Conservation (phyloP, 139 green algal genomes). For the Chlamydomonas asymmetrica region DNA sequence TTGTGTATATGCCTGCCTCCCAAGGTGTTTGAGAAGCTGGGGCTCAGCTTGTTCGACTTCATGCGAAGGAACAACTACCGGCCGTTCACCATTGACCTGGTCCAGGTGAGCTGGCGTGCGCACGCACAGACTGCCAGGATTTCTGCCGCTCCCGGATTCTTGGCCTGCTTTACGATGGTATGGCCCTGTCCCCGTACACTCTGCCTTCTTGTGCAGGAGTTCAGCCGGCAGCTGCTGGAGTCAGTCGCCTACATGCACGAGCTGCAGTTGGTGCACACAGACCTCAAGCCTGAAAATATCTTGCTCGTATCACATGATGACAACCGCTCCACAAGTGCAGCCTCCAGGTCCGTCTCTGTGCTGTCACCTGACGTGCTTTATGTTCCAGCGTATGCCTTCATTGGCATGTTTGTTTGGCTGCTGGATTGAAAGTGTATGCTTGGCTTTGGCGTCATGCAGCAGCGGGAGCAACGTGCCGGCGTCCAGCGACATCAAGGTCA, state of each 20-base stretch:
- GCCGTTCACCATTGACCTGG: slow-evolving; percentile 84
- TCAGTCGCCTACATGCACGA: slow-evolving; percentile 89
- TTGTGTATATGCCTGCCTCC: neutral
- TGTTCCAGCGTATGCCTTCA: neutral
- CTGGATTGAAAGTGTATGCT: neutral
- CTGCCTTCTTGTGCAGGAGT: slow-evolving; percentile 44
- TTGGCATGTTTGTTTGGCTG: neutral
- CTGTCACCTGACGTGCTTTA: too few relatives aligned
- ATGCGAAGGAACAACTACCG: slow-evolving; percentile 91
- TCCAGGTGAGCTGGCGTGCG: slow-evolving; percentile 53
- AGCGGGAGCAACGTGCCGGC: slow-evolving; percentile 55
- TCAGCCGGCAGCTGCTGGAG: slow-evolving; percentile 80
- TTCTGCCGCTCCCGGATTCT: neutral
- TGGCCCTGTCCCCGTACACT: neutral
- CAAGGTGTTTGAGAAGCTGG: slow-evolving; percentile 95
- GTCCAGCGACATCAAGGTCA: slow-evolving; percentile 72
- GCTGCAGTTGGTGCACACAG: slow-evolving; percentile 92
- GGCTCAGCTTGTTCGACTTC: slow-evolving; percentile 94
- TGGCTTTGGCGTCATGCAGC: too few relatives aligned
- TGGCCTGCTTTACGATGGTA: neutral
- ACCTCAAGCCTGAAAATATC: slow-evolving; percentile 99
- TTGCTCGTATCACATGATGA: slow-evolving; percentile 73
- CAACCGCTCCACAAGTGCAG: slow-evolving; percentile 20
- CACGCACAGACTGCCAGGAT: neutral
- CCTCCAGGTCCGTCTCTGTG: too few relatives aligned